Conservation (phyloP, 2,329 filamentous ascomycete genomes). For the Cercospora citrullina region DNA sequence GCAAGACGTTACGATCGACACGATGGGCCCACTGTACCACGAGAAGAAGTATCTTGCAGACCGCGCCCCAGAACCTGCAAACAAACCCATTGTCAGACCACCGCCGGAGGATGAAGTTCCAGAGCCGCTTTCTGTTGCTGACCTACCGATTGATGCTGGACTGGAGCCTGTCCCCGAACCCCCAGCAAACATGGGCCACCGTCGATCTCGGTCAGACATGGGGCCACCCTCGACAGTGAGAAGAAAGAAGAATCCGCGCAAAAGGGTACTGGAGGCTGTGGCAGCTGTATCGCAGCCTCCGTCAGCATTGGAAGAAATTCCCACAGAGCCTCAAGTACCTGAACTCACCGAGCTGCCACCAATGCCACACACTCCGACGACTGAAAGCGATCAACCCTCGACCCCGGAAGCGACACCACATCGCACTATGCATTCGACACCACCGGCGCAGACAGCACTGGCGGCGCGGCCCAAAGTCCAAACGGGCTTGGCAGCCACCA, state of each 20-base stretch:
- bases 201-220: slow-evolving; percentile 35
- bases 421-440: slow-evolving; percentile 27
- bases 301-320: slow-evolving; percentile 27
- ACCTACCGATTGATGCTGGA: slow-evolving; percentile 18
- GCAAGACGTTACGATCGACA: slow-evolving; percentile 88
- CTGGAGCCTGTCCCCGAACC: slow-evolving; percentile 17
- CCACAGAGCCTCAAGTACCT: slow-evolving; percentile 23
- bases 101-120: slow-evolving; percentile 55
- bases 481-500: slow-evolving; percentile 34
- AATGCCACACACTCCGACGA: slow-evolving; percentile 29
- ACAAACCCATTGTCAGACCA: slow-evolving; percentile 75
- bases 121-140: slow-evolving; percentile 6
- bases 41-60: slow-evolving; percentile 85
- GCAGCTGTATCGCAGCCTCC: slow-evolving; percentile 42
- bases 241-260: slow-evolving; percentile 59
- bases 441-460: slow-evolving; percentile 17
- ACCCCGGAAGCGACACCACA: slow-evolving; percentile 33
- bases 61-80: slow-evolving; percentile 71
- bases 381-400: slow-evolving; percentile 30
- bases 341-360: slow-evolving; percentile 35
- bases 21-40: slow-evolving; percentile 75
- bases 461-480: slow-evolving; percentile 32
- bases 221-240: slow-evolving; percentile 42
- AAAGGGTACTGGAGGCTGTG: slow-evolving; percentile 60
- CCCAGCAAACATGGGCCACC: slow-evolving; percentile 25